These are phyloP conservation scores for Beauveria scarabaeidicola DNA, from an alignment of 2,329 filamentous ascomycete genomes.

Conservation along the genomic window DNA sequence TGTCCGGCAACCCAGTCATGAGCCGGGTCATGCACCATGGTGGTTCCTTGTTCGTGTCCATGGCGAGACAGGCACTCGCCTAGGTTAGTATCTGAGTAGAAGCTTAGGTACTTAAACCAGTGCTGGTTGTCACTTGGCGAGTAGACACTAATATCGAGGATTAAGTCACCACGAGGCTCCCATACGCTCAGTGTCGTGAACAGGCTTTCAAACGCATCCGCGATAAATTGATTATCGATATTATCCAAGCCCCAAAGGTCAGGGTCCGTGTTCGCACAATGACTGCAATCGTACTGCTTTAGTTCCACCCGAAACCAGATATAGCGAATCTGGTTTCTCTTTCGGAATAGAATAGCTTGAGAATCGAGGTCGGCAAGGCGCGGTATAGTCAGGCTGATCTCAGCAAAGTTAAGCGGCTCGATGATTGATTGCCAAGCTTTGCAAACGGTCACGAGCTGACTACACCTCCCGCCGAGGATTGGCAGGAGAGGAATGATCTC, in stretches of 20 bases:
- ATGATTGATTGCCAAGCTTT: constrained; percentile 19
- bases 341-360: constrained; percentile 16
- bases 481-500: background rate
- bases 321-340: constrained; percentile 18
- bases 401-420: constrained; percentile 19
- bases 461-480: background rate
- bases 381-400: constrained; percentile 18
- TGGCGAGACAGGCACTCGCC: constrained; percentile 10
- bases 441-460: constrained; percentile 10
- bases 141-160: constrained; percentile 30
- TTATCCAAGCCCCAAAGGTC: background rate
- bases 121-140: constrained; percentile 28
- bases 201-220: constrained; percentile 21
- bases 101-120: constrained; percentile 27
- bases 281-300: constrained; percentile 17
- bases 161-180: constrained; percentile 24
- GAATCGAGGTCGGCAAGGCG: constrained; percentile 7
- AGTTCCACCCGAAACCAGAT: constrained; percentile 24
- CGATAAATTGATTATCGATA: constrained; percentile 20
- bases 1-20: constrained; percentile 24
- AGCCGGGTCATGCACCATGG: constrained; percentile 17
- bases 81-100: constrained; percentile 14
- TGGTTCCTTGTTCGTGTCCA: constrained; percentile 13
- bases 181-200: constrained; percentile 24
- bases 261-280: constrained; percentile 7